Conservation (phyloP, 2,329 filamentous ascomycete genomes). For the Colletotrichum magnum region DNA sequence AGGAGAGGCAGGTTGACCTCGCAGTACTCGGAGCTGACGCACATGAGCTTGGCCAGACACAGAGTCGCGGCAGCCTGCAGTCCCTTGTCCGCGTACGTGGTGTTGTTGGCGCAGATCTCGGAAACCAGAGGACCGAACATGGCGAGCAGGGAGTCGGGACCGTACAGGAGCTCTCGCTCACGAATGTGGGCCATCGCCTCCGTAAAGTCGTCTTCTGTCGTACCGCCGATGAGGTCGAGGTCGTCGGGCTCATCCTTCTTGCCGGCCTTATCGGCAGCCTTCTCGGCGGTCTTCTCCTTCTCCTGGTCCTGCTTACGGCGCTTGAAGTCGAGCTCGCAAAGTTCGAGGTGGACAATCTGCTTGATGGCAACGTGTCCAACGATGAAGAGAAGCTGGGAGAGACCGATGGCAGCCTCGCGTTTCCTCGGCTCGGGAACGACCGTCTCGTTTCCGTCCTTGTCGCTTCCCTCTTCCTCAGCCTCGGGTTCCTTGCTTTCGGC, state of each 20-base stretch:
- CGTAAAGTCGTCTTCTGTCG: constrained; percentile 93
- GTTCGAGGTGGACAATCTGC: constrained; percentile 96
- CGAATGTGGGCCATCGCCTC: constrained; percentile 88
- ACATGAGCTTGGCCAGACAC: constrained; percentile 98
- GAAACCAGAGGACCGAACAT: constrained; percentile 92
- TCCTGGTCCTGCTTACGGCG: constrained; percentile 92
- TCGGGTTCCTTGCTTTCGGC: constrained; percentile 24
- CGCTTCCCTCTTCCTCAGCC: constrained; percentile 47
- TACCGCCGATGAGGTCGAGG: constrained; percentile 95
- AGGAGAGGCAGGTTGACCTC: constrained; percentile 92
- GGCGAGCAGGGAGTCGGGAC: constrained; percentile 85
- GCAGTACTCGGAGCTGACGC: constrained; percentile 96
- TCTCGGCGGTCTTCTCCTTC: constrained; percentile 67
- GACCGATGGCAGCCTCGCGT: constrained; percentile 77
- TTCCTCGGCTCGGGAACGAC: constrained; percentile 61
- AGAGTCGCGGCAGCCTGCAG: constrained; percentile 94
- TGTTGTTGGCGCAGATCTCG: constrained; percentile 96
- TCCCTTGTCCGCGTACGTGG: constrained; percentile 88
- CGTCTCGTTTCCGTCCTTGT: constrained; percentile 45
- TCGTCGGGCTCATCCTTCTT: constrained; percentile 80
- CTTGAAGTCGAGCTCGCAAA: constrained; percentile 99
- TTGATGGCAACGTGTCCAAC: constrained; percentile 98
- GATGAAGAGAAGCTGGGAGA: constrained; percentile 94
- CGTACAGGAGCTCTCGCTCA: constrained; percentile 86
- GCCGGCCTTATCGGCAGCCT: constrained; percentile 45